Base-by-base conservation (phyloP, 2,329 filamentous ascomycete species). In the Passalora sequoiae region DNA sequence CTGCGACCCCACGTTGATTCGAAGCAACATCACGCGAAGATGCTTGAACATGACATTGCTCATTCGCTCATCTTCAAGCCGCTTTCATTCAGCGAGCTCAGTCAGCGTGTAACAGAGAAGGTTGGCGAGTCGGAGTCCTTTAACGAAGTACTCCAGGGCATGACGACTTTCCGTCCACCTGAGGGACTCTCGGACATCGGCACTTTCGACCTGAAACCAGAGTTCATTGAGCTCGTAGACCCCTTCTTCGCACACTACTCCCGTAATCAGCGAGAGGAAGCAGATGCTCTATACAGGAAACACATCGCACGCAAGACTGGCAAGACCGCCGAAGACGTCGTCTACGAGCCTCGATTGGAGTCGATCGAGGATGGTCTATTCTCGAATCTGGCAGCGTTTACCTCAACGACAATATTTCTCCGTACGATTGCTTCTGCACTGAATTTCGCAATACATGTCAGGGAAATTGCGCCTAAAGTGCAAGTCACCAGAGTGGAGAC, bases 1-100 rank as follows among this genome's bases (percentile, higher is more conserved):
- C 73, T 98, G 35, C 74, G 89, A 28, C 80, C 83, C 1, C 72
- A 75, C 6, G 78, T 84, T 43, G 77, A 84, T 39, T 81, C 84
- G 48, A 76, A 80, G 43, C 76, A 83, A 13, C 80, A 84, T 39
- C 57, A 60, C 24, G 66, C 84, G 7, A 71, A 82, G 37, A 81
- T 84, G 8, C 84, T 97, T 67, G 83, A 86, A 43, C 83, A 89
- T 37, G 94, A 98, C 59, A 86, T 98, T 51, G 86, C 84, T 1
- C 94, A 98, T 63, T 86, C 94, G 5, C 73, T 98, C 20, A 97
- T 91, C 70, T 97, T 97, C 74, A 94, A 94, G 66, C 89, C 92
- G 0, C 72, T 98, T 4, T 94, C 91, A 0, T 97, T 92, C 69
- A 94, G 91, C 8, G 92, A 97, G 53, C 83, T 98, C 43, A 86